Evolutionary conservation across 2,329 filamentous ascomycete species (phyloP).

Genomic region (Gnomoniopsis sp.): DNA sequence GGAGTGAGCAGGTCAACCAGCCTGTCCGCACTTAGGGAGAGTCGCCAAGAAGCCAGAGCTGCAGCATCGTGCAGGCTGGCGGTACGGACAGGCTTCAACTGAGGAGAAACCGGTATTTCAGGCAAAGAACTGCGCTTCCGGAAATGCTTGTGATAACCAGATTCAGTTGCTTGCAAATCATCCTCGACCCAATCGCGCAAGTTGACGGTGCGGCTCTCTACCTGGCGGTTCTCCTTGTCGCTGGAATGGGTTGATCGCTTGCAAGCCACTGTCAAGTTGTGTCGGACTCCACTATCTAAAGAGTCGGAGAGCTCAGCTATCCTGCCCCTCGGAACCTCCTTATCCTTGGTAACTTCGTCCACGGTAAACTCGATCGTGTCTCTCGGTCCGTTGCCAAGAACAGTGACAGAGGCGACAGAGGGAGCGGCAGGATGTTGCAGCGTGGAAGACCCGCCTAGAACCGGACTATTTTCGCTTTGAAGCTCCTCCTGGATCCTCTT

Average conservation of each 20-base stretch:
- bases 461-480: slow-evolving; percentile 40
- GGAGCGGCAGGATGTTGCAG: slow-evolving; percentile 26
- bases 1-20: slow-evolving; percentile 2
- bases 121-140: slow-evolving; percentile 18
- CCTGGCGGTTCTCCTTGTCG: not conserved
- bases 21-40: slow-evolving; percentile 17
- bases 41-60: slow-evolving; percentile 20
- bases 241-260: not conserved
- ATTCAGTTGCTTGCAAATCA: not conserved
- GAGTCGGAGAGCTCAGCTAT: not conserved
- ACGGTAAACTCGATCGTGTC: slow-evolving; percentile 48
- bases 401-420: not conserved
- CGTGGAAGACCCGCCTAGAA: slow-evolving; percentile 26
- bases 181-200: slow-evolving; percentile 1
- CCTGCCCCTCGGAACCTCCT: not conserved
- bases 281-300: slow-evolving; percentile 12
- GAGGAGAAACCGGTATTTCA: slow-evolving; percentile 15
- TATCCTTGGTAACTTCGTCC: slow-evolving; percentile 12
- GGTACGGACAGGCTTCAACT: slow-evolving; percentile 2
- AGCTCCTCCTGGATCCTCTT: slow-evolving; percentile 58
- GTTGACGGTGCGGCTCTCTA: not conserved
- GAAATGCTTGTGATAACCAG: slow-evolving; percentile 9
- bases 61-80: slow-evolving; percentile 13
- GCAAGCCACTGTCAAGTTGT: not conserved
- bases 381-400: slow-evolving; percentile 37